A percentile compares a stretch with the other conserved stretches of the same genome.
These are phyloP conservation scores for Ilex paraguariensis DNA, from an alignment of 305 asterid genomes.

Conservation along the genomic window DNA sequence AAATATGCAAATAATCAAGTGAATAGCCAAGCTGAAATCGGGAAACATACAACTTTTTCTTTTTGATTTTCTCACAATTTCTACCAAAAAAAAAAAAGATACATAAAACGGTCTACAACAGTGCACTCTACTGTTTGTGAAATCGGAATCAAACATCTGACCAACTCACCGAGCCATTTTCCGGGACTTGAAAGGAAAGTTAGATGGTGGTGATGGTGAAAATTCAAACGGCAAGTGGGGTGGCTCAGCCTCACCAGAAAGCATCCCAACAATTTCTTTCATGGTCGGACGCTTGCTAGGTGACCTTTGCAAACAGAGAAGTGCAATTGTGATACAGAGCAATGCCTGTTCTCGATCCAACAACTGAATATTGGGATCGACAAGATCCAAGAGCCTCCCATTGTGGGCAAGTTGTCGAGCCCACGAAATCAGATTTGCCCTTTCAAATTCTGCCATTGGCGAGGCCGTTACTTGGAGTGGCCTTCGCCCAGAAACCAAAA, in stretches of 20 bases:
- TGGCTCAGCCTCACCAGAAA: constrained; percentile 69
- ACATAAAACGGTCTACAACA: constrained; percentile 14
- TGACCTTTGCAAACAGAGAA: constrained; percentile 75
- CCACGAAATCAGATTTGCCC: constrained; percentile 90
- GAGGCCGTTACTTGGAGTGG: constrained; percentile 90
- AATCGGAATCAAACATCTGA: constrained; percentile 4
- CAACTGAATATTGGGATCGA: constrained; percentile 53
- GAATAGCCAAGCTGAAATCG: constrained; percentile 9
- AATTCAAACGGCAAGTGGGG: constrained; percentile 86
- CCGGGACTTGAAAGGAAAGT: constrained; percentile 64
- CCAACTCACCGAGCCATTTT: constrained; percentile 48
- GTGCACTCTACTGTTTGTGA: constrained; percentile 15
- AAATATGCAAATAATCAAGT: constrained; percentile 3
- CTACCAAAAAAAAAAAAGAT: constrained; percentile 16
- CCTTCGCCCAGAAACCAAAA: constrained; percentile 76
- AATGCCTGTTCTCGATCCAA: constrained; percentile 57
- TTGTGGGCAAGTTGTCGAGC: constrained; percentile 74
- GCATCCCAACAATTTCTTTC: constrained; percentile 75
- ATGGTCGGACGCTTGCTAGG: constrained; percentile 72
- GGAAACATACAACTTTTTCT: constrained; percentile 6
- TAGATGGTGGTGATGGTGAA: constrained; percentile 87
- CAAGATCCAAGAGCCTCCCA: constrained; percentile 73
- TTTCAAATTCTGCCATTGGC: constrained; percentile 86
- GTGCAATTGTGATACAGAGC: constrained; percentile 69
- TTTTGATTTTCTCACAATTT: constrained; percentile 14